Evolutionary conservation across 1,284 basidiomycete genomes (phyloP).

Genomic region (Athelia psychrophila): DNA sequence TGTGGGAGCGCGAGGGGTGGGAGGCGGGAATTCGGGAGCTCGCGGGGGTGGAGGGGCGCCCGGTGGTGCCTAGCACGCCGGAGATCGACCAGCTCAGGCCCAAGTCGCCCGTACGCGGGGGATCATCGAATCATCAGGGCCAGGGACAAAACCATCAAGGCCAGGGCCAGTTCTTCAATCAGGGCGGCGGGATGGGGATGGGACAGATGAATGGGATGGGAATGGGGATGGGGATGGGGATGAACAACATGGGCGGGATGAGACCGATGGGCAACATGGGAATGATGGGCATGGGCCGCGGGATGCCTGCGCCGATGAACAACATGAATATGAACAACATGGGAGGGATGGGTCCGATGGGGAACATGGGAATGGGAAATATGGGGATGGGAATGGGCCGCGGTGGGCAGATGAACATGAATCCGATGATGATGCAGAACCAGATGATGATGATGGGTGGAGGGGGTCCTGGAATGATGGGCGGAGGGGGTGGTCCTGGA

Average conservation of each 20-base stretch:
- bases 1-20: constrained; percentile 59
- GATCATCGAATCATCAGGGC: constrained; percentile 22
- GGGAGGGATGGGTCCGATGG: constrained; percentile 25
- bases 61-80: constrained; percentile 65
- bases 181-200: constrained; percentile 11
- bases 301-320: constrained; percentile 20
- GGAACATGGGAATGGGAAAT: constrained; percentile 22
- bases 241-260: constrained; percentile 11
- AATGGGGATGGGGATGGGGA: constrained; percentile 8
- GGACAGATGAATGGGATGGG: constrained; percentile 14
- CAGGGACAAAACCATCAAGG: constrained; percentile 19
- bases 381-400: constrained; percentile 26
- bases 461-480: constrained; percentile 47
- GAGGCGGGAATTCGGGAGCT: constrained; percentile 56
- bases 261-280: constrained; percentile 9
- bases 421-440: constrained; percentile 22
- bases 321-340: constrained; percentile 16
- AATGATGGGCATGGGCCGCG: constrained; percentile 25
- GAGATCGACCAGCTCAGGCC: constrained; percentile 87
- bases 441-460: constrained; percentile 21
- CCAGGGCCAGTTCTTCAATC: constrained; percentile 15
- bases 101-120: constrained; percentile 72
- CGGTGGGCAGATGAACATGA: constrained; percentile 21
- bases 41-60: constrained; percentile 26
- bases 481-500: constrained; percentile 18